Evolutionary conservation across 2,329 filamentous ascomycete genomes (phyloP).

Genomic region (Aspergillus sp.): DNA sequence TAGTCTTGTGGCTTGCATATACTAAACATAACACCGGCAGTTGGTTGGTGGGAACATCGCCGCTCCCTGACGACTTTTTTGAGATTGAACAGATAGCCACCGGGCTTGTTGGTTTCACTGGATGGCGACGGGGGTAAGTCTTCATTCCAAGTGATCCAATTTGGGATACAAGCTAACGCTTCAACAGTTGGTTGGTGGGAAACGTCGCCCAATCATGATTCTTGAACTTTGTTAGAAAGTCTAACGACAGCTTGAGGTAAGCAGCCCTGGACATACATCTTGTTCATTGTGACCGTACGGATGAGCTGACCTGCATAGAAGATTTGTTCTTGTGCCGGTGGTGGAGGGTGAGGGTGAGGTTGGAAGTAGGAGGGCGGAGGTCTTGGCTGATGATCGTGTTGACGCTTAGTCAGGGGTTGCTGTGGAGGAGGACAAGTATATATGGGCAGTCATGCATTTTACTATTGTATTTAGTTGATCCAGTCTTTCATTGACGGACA

Average conservation of each 20-base stretch:
- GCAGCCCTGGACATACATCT: neutral
- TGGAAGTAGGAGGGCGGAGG: neutral
- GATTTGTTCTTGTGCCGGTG: neutral
- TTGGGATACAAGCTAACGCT: neutral
- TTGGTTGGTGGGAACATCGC: too few relatives aligned
- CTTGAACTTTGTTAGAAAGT: neutral
- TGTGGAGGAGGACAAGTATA: neutral
- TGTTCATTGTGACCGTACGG: neutral
- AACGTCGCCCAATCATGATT: neutral
- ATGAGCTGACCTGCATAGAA: neutral
- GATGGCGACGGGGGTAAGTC: neutral
- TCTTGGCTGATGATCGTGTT: neutral
- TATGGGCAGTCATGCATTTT: neutral
- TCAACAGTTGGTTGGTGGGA: constrained; percentile 4
- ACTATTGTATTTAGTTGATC: neutral
- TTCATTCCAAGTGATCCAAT: neutral
- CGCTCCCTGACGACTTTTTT: too few relatives aligned
- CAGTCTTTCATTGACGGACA: neutral
- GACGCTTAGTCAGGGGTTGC: neutral
- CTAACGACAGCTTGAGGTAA: neutral
- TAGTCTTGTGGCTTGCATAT: neutral
- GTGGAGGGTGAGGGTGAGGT: neutral
- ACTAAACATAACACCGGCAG: too few relatives aligned
- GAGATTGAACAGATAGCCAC: neutral
- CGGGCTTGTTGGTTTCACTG: neutral